Evolutionary conservation across 352 stramenopile species (phyloP).

Genomic region (Elongisporangium anandrum): DNA sequence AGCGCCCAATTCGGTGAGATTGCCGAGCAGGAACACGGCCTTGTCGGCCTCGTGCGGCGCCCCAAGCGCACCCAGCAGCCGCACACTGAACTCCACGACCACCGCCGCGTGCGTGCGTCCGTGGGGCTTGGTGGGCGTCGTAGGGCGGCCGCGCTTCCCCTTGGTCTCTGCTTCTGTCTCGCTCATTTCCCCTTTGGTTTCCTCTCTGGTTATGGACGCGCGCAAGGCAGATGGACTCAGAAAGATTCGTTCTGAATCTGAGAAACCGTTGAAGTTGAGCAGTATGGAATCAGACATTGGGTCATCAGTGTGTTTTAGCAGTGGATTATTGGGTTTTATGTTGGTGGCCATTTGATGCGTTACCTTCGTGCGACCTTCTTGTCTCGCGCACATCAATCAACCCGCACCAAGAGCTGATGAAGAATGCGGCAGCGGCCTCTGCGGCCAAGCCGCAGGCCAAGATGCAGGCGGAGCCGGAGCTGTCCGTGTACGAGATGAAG

Average conservation of each 20-base stretch:
- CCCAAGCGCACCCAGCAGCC: slow-evolving; percentile 19
- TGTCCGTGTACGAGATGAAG: slow-evolving; percentile 50
- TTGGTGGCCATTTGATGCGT: background rate
- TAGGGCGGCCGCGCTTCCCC: background rate
- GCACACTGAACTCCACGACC: slow-evolving; percentile 31
- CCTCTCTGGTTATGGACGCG: background rate
- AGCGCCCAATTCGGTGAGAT: slow-evolving; percentile 40
- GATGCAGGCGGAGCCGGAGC: background rate
- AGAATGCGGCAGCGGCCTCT: background rate
- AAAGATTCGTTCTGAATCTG: background rate
- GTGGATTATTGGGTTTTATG: background rate
- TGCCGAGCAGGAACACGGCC: slow-evolving; percentile 52
- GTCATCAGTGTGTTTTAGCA: too few relatives aligned
- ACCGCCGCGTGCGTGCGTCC: background rate
- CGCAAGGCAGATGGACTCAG: background rate
- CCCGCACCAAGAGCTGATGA: background rate
- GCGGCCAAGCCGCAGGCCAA: background rate
- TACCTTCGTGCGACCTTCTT: background rate
- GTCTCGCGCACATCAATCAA: background rate
- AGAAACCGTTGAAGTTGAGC: background rate
- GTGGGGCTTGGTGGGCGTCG: background rate
- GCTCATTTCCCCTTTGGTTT: background rate
- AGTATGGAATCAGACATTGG: background rate
- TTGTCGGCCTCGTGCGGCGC: slow-evolving; percentile 12
- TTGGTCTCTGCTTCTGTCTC: background rate